Conservation (phyloP, 768 basidiomycete species). For the Suillus lakei region DNA sequence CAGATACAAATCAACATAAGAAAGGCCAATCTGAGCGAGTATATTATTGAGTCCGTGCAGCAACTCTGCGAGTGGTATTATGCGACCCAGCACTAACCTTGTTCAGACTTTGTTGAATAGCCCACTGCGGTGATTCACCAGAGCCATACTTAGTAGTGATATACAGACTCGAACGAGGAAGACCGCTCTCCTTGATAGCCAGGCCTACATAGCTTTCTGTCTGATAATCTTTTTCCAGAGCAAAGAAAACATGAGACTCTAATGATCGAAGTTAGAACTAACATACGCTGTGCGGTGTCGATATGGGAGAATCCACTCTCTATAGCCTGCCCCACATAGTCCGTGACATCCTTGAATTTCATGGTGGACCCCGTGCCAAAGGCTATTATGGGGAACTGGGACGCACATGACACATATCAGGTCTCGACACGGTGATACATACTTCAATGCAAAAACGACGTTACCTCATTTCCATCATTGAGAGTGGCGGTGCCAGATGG, state of each 20-base stretch:
- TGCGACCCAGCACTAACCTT: conserved; percentile 46
- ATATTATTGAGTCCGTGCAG: not conserved
- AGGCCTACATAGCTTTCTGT: conserved; percentile 40
- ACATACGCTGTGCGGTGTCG: conserved; percentile 61
- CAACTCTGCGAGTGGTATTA: not conserved
- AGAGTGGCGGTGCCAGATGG: conserved; percentile 43
- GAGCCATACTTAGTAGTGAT: conserved; percentile 59
- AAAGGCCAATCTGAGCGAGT: conserved; percentile 54
- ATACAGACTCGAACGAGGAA: conserved; percentile 49
- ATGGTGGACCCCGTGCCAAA: conserved; percentile 57
- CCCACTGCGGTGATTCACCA: conserved; percentile 40
- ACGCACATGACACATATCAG: not conserved
- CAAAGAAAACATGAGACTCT: not conserved
- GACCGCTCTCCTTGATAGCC: conserved; percentile 50
- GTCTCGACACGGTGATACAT: not conserved
- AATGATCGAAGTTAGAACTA: conserved; percentile 3
- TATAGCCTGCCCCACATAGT: conserved; percentile 60
- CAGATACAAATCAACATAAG: conserved; percentile 72
- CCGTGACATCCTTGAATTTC: conserved; percentile 53
- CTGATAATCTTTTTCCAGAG: conserved; percentile 26
- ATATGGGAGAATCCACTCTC: conserved; percentile 65
- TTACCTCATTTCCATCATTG: conserved; percentile 46
- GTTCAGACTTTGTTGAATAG: conserved; percentile 51
- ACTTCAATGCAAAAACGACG: conserved; percentile 3
- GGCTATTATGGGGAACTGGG: conserved; percentile 64